Percentiles rank a stretch among this genome's conserved stretches.
Conservation (phyloP, 2,329 filamentous ascomycete species). For the Sporothrix pseudoabietina region DNA sequence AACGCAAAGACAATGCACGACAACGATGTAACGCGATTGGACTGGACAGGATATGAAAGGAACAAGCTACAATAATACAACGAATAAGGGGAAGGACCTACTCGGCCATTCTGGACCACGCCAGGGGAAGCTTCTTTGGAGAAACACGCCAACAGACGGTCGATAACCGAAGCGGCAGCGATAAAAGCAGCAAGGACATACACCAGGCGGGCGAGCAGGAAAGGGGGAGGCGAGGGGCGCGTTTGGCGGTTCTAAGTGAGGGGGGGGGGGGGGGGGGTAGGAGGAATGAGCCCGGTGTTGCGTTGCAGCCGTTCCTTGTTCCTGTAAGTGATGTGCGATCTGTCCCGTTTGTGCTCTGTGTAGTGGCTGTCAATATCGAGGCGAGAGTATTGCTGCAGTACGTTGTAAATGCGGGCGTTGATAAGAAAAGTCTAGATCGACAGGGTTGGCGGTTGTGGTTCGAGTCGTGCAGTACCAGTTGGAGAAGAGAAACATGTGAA, state of each 20-base stretch:
- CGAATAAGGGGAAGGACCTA: constrained; percentile 1
- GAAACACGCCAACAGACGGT: constrained; percentile 11
- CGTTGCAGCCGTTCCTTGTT: constrained; percentile 15
- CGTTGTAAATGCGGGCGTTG: constrained; percentile 5
- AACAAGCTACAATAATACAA: background rate
- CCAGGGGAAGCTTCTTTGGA: background rate
- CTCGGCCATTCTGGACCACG: constrained; percentile 17
- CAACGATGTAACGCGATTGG: constrained; percentile 13
- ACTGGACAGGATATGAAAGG: background rate
- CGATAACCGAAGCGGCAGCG: constrained; percentile 17
- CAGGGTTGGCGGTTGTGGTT: background rate
- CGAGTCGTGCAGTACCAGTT: constrained; percentile 8
- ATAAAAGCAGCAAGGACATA: background rate
- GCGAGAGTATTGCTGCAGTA: background rate
- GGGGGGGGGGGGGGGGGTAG: background rate
- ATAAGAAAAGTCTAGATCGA: constrained; percentile 17
- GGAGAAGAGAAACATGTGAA: constrained; percentile 17
- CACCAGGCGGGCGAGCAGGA: background rate
- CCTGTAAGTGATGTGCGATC: background rate
- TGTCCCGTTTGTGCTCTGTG: background rate
- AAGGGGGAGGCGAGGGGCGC: background rate
- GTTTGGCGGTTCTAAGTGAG: background rate
- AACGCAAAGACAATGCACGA: background rate
- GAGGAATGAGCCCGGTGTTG: constrained; percentile 5
- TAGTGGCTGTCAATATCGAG: background rate